Conservation (phyloP, 2,329 filamentous ascomycete species). For the Colletotrichum falcatum region DNA sequence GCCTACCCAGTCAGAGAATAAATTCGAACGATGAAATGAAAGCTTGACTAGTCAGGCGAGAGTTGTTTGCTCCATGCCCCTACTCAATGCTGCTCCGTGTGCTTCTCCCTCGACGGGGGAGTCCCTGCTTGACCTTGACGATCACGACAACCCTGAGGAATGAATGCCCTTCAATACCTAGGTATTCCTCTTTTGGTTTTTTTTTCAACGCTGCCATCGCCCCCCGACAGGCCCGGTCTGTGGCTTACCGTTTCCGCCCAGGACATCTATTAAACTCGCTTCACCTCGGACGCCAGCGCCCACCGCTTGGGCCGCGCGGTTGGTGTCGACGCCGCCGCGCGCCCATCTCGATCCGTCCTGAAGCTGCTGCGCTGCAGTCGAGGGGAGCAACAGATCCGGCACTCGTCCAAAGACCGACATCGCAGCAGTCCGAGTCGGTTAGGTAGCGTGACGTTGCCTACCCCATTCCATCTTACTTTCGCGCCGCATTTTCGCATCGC, state of each 20-base stretch:
- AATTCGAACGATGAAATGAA: conserved; percentile 17
- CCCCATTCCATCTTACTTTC: conserved; percentile 3
- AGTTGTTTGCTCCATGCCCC: neutral
- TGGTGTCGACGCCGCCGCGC: neutral
- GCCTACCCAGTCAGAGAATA: conserved; percentile 9
- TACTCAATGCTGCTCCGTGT: conserved; percentile 25
- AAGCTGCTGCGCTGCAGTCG: conserved; percentile 9
- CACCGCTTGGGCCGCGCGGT: neutral
- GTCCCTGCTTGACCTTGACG: too few species aligned
- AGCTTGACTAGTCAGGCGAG: conserved; percentile 18
- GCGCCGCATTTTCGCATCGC: conserved; percentile 12
- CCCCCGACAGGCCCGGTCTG: too few species aligned
- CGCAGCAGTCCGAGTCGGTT: neutral
- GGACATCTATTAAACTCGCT: neutral
- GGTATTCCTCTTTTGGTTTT: neutral
- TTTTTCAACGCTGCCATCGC: neutral
- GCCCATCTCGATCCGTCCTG: conserved; percentile 2
- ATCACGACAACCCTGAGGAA: neutral
- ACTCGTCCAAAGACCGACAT: conserved; percentile 4
- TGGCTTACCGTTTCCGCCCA: neutral
- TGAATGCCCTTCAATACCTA: neutral
- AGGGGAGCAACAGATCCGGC: conserved; percentile 1
- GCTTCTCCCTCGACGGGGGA: neutral
- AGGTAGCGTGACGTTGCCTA: neutral
- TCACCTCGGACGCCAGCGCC: neutral